Evolutionary conservation across 1,284 basidiomycete species (phyloP), one percentile per base, ranked within the genome.

Genomic region (Cryptococcus amylolentus): DNA sequence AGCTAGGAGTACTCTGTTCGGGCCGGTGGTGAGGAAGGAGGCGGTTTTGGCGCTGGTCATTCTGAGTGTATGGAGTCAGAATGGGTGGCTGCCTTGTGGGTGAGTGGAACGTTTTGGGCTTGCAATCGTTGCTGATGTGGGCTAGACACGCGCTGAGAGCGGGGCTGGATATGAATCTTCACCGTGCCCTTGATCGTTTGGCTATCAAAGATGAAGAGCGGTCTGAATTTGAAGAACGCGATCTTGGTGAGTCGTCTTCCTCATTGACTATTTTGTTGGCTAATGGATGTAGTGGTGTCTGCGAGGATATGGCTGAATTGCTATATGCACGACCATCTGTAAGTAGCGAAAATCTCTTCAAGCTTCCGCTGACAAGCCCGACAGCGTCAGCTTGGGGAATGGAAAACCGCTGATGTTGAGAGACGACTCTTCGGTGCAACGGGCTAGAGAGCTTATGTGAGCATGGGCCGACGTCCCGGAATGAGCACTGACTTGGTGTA

Each of bases 31-130:
- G 18, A 82, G 89, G 68, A 95, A 95, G 76, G 92, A 95, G 78
- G 92, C 91, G 38, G 91, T 95, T 27, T 91, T 93, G 84, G 91
- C 91, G 8, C 93, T 94, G 88, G 78, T 95, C 5, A 81, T 96
- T 44, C 80, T 96, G 52, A 89, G 91, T 38, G 89, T 91, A 1
- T 95, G 92, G 89, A 91, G 88, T 71, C 91, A 92, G 47, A 92
- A 91, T 63, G 91, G 90, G 0, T 95, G 92, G 92, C 81, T 95
- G 40, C 90, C 91, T 5, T 88, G 88, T 52, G 76, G 76, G 67
- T 70, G 47, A 58, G 66, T 58, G 27, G 26, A 28, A 27, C 16
- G 4, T 56, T 13, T 26, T 18, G 1, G 13, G 48, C 7, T 8
- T 42, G 16, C 18, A 5, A 20, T 9, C 42, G 6, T 41, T 35